Conservation (phyloP, 108 stramenopile species). For the Cyclotella baltica region DNA sequence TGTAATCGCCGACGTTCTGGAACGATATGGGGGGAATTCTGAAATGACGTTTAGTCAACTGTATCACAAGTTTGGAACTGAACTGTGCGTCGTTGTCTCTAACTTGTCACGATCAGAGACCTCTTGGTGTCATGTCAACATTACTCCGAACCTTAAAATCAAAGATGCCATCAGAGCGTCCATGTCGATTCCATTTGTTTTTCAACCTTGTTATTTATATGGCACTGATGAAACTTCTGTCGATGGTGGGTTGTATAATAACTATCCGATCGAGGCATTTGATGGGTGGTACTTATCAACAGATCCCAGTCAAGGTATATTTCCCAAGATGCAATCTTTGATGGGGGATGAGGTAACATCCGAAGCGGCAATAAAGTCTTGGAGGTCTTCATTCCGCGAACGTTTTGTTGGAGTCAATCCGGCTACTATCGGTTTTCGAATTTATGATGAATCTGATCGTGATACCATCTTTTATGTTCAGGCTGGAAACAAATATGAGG, state of each 20-base stretch:
- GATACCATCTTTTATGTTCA: neutral
- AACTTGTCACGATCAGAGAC: neutral
- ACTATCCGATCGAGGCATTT: neutral
- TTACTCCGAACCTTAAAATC: neutral
- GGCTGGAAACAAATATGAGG: neutral
- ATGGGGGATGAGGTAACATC: neutral
- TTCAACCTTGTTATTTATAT: neutral
- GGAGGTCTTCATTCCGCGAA: neutral
- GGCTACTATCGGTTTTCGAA: neutral
- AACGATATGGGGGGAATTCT: neutral
- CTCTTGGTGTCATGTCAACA: neutral
- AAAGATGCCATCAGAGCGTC: neutral
- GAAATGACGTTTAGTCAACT: neutral
- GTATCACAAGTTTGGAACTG: neutral
- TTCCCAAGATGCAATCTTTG: neutral
- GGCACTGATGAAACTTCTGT: neutral
- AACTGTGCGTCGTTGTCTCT: neutral
- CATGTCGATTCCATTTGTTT: constrained; percentile 2
- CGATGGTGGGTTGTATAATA: neutral
- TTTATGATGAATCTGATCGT: neutral
- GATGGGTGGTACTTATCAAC: neutral
- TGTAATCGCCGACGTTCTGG: neutral
- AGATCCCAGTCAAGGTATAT: neutral
- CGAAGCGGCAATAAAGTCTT: neutral
- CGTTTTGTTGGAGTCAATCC: neutral